Evolutionary conservation across 805 yeast genomes (phyloP), one percentile per base, ranked within the genome.

Genomic region (Ogataea degrootiae): DNA sequence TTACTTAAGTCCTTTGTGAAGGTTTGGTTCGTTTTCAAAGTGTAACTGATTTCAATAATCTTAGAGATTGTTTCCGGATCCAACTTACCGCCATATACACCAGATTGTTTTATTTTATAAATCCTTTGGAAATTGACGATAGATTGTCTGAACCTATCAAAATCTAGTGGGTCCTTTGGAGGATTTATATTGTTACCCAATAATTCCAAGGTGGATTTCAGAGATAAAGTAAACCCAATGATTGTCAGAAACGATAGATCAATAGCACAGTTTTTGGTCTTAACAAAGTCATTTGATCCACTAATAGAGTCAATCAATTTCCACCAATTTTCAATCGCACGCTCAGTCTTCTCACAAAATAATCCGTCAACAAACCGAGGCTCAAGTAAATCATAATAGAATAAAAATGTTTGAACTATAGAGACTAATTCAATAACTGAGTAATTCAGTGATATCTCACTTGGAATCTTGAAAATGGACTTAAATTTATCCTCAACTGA

Each of bases 81-180:
- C 11, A 60, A 43, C 37, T 54, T 53, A 9, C 56, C 59, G 3
- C 55, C 45, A 17, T 34, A 36, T 5, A 45, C 6, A 5, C 50
- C 48, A 17, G 39, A 12, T 12, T 41, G 34, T 34, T 47, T 48
- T n/a, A 52, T 26, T 36, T 55, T 53, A 37, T 56, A 51, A 7
- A 57, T 53, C 59, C 81, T 87, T 63, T 94, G 97, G 62, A 91
- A 92, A 49, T 80, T 83, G 2, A 80, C 79, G 23, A 94, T 75
- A 6, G 89, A 78, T 2, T 75, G 63, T 66, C 81, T 75, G 56
- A 92, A 85, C 42, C 75, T 76, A 45, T 82, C 85, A 44, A 80
- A 82, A 51, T 87, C 92, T 59, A 86, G 82, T 0, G 96, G 92
- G 60, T 94, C 98, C 59, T 88, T 86, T 16, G 82, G 94, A 49